Base-by-base conservation (phyloP, 2,329 filamentous ascomycete species). In the Beauveria sp. region DNA sequence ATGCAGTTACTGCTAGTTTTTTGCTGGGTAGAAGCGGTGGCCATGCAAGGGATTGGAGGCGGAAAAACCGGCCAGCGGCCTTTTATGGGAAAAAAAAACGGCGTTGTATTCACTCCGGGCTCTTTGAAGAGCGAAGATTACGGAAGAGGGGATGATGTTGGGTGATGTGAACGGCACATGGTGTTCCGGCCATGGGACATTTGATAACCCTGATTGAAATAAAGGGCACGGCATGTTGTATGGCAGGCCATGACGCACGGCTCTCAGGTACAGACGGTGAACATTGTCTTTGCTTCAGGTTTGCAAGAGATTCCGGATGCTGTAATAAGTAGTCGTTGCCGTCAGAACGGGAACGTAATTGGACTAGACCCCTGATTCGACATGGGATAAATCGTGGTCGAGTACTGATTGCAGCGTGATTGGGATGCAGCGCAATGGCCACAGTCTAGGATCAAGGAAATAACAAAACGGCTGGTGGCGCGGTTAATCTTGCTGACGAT, bases 11-110 rank as follows among this genome's bases (percentile, higher is more conserved):
- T 16, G 34, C 34, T 55, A 43, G 18, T 43, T n/a, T 47, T 47
- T 22, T 47, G 45, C 24, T 56, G 26, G 54, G 54, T 56, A 56
- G 34, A 34, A 38, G 42, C n/a, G 42, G 62, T 47, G 58, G 40
- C 58, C 51, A 42, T 47, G 57, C 16, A 52, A 54, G 53, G 38
- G 53, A 55, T 65, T 14, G 12, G 12, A 38, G 34, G 34, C 34
- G 12, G 1, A 14, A 1, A 38, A 38, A 38, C 16, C 34, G 5
- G 14, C 12, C 5, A 38, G 34, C 34, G 10, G 34, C 12, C 2
- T 38, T 16, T 38, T 5, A 38, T 38, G 34, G 12, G 14, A 38
- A 14, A 24, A 22, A 22, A 16, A 5, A 38, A 38, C 34, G 34
- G 5, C 34, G 12, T 38, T 38, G 34, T 16, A 38, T 38, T 38